Evolutionary conservation across 441 rosid species (phyloP).

Genomic region (Gossypium laxum): DNA sequence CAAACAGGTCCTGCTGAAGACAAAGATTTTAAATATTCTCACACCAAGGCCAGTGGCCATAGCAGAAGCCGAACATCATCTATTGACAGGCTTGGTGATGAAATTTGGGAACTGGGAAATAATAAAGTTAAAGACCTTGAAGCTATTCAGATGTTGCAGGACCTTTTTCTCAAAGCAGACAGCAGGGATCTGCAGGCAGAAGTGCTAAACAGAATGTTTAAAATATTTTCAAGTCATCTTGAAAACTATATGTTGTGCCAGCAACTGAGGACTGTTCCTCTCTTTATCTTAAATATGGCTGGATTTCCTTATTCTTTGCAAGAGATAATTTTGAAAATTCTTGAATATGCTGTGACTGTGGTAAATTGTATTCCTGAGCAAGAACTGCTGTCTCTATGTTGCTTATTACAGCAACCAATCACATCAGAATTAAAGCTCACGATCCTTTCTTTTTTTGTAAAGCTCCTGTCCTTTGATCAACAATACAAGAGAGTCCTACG

Average conservation of each 20-base stretch:
- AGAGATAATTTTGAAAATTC: conserved; percentile 93
- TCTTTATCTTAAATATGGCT: conserved; percentile 92
- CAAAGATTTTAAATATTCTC: conserved; percentile 50
- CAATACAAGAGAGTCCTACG: conserved; percentile 94
- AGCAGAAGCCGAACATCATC: conserved; percentile 12
- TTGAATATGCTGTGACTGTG: conserved; percentile 98
- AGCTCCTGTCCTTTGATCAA: conserved; percentile 94
- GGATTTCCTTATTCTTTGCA: conserved; percentile 88
- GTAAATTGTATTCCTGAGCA: conserved; percentile 99
- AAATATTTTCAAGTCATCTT: conserved; percentile 95
- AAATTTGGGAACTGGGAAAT: conserved; percentile 69
- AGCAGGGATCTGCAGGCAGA: conserved; percentile 84
- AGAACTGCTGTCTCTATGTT: conserved; percentile 92
- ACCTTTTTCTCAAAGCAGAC: conserved; percentile 90
- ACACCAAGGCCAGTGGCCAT: conserved; percentile 27
- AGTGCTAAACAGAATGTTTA: conserved; percentile 93
- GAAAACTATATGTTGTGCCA: conserved; percentile 93
- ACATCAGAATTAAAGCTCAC: conserved; percentile 83
- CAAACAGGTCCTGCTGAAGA: conserved; percentile 79
- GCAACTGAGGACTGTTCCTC: conserved; percentile 92
- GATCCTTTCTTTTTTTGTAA: conserved; percentile 85
- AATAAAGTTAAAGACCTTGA: conserved; percentile 94
- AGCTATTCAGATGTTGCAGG: conserved; percentile 98
- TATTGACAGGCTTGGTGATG: conserved; percentile 34
- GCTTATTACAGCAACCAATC: conserved; percentile 92